Percentiles rank a stretch among this genome's conserved stretches.
phyloP scores from a whole-genome alignment of 1,284 basidiomycete genomes.

The Earliella scabrosa region DNA sequence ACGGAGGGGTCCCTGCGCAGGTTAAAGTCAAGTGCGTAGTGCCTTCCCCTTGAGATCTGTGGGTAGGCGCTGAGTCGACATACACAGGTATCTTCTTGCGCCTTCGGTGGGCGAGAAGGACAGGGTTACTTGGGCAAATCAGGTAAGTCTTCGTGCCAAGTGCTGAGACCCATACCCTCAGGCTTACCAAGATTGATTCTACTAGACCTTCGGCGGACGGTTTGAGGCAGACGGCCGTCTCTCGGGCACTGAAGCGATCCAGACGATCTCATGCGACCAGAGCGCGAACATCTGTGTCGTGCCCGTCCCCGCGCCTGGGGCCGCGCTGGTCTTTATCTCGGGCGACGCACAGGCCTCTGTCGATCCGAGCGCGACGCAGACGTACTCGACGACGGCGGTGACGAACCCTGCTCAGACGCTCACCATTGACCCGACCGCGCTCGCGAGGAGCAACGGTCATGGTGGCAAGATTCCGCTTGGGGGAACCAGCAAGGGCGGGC shows the following conservation, averaged over 20 bases:
- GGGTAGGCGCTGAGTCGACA: constrained; percentile 34
- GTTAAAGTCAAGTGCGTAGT: constrained; percentile 48
- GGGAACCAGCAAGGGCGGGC: constrained; percentile 38
- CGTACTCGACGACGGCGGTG: constrained; percentile 43
- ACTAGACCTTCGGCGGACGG: constrained; percentile 70
- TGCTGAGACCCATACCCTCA: no score
- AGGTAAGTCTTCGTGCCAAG: constrained; percentile 24
- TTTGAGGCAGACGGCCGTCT: constrained; percentile 62
- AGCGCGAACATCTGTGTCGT: constrained; percentile 46
- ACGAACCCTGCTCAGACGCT: constrained; percentile 33
- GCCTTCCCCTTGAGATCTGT: no score
- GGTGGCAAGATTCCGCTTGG: constrained; percentile 27
- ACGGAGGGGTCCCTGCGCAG: constrained; percentile 47
- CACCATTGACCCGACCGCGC: constrained; percentile 34
- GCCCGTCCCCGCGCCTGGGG: constrained; percentile 54
- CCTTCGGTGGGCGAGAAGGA: constrained; percentile 61
- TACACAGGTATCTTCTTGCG: constrained; percentile 53
- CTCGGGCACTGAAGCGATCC: constrained; percentile 41
- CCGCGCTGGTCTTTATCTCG: constrained; percentile 58
- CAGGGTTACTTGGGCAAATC: constrained; percentile 74
- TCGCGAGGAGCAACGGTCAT: constrained; percentile 39
- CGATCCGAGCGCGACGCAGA: constrained; percentile 36
- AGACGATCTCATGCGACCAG: constrained; percentile 46
- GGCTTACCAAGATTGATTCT: no score
- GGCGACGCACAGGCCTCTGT: constrained; percentile 39